phyloP scores from a whole-genome alignment of 768 basidiomycete genomes.

The Leccinum arenicola region DNA sequence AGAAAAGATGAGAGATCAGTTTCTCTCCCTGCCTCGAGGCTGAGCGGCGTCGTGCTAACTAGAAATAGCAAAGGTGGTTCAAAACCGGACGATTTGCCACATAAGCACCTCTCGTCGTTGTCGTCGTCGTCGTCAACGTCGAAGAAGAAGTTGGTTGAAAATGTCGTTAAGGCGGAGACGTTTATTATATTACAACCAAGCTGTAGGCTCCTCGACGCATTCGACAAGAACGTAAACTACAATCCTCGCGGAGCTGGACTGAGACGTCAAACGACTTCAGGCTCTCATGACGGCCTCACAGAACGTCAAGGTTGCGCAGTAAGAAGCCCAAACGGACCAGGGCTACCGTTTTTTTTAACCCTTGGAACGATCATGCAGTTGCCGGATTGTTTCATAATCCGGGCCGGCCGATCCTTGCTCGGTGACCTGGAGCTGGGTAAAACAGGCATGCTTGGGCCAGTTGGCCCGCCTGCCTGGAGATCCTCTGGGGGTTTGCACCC shows the following conservation, averaged over 20 bases:
- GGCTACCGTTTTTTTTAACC: not conserved
- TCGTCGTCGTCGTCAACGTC: slow-evolving; percentile 7
- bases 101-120: not conserved
- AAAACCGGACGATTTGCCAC: slow-evolving; percentile 12
- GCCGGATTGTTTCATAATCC: slow-evolving; percentile 1
- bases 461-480: not conserved
- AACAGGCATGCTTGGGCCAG: slow-evolving; percentile 11
- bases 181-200: slow-evolving; percentile 2
- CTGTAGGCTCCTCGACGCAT: not conserved
- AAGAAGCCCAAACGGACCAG: slow-evolving; percentile 1
- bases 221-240: not conserved
- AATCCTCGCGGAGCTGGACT: not conserved
- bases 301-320: slow-evolving; percentile 11
- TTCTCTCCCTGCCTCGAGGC: slow-evolving; percentile 30
- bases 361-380: not conserved
- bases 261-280: slow-evolving; percentile 12
- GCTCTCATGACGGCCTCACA: not conserved
- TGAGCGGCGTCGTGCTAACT: slow-evolving; percentile 15
- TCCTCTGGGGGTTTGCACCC: not conserved
- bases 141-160: slow-evolving; percentile 12
- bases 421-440: not conserved
- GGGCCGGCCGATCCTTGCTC: not conserved
- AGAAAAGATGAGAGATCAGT: slow-evolving; percentile 28
- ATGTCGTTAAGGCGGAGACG: slow-evolving; percentile 26
- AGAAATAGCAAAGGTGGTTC: slow-evolving; percentile 18